These are phyloP conservation scores for Recurvomyces mirabilis DNA, from an alignment of 495 filamentous ascomycete genomes.

Conservation along the genomic window DNA sequence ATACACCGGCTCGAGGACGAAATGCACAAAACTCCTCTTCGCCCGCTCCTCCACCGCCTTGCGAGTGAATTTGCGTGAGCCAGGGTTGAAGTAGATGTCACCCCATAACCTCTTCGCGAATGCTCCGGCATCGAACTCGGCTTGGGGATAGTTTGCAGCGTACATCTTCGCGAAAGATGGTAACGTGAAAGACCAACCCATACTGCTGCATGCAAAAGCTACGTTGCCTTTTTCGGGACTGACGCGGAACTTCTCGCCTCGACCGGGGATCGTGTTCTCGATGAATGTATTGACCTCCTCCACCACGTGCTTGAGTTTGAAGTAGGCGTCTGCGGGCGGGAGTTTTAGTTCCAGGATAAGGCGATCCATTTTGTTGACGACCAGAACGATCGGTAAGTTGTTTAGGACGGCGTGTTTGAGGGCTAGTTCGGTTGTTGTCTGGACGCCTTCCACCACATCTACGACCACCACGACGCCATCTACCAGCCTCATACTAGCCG, in stretches of 20 bases:
- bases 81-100: slow-evolving; percentile 91
- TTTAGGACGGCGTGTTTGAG: slow-evolving; percentile 91
- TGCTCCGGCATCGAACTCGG: slow-evolving; percentile 55
- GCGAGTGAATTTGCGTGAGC: slow-evolving; percentile 77
- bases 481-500: slow-evolving; percentile 70
- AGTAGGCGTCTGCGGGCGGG: slow-evolving; percentile 91
- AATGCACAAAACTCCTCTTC: slow-evolving; percentile 84
- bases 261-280: slow-evolving; percentile 73
- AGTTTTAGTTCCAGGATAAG: slow-evolving; percentile 90
- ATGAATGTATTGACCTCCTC: slow-evolving; percentile 96
- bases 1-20: slow-evolving; percentile 92
- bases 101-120: slow-evolving; percentile 83
- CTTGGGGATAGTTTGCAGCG: slow-evolving; percentile 64
- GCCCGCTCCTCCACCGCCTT: slow-evolving; percentile 71
- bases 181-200: slow-evolving; percentile 95
- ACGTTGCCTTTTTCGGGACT: slow-evolving; percentile 98
- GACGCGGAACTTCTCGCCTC: slow-evolving; percentile 65
- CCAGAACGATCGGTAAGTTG: slow-evolving; percentile 74
- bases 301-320: slow-evolving; percentile 95
- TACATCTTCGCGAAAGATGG: slow-evolving; percentile 95
- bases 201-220: slow-evolving; percentile 79
- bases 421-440: slow-evolving; percentile 90
- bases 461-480: slow-evolving; percentile 91
- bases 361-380: slow-evolving; percentile 96
- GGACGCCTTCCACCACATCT: slow-evolving; percentile 96